These are phyloP conservation scores for Mycotypha africana DNA, from an alignment of 371 early-diverging fungal genomes.

Conservation along the genomic window DNA sequence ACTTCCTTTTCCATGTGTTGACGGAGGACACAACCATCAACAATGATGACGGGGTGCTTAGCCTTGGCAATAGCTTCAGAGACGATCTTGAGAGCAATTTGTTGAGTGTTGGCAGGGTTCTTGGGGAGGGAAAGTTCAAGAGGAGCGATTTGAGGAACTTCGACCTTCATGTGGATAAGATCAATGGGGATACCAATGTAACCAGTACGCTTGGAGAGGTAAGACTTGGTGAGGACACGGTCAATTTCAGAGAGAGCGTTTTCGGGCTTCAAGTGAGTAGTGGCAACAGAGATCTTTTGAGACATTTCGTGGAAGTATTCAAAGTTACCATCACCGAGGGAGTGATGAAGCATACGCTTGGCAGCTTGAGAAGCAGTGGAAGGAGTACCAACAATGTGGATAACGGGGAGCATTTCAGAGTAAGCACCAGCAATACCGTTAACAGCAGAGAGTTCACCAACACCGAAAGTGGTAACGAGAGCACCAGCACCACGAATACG, in stretches of 20 bases:
- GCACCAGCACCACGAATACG: constrained; percentile 28
- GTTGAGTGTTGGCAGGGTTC: constrained; percentile 18
- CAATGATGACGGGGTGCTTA: constrained; percentile 33
- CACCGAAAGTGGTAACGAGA: constrained; percentile 51
- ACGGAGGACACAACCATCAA: constrained; percentile 40
- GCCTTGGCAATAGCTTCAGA: constrained; percentile 22
- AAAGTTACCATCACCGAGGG: constrained; percentile 52
- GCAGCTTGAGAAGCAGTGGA: constrained; percentile 27
- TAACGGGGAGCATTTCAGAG: constrained; percentile 47
- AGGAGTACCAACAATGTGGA: constrained; percentile 52
- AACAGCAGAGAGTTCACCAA: constrained; percentile 45
- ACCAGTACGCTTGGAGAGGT: constrained; percentile 22
- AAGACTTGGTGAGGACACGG: constrained; percentile 15
- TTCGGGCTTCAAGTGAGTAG: constrained; percentile 16
- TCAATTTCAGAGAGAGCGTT: constrained; percentile 39
- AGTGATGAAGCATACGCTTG: constrained; percentile 44
- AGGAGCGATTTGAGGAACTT: constrained; percentile 10
- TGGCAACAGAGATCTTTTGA: constrained; percentile 27
- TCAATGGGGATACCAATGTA: constrained; percentile 49
- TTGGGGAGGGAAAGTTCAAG: constrained; percentile 6
- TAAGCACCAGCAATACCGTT: constrained; percentile 48
- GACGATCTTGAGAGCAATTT: constrained; percentile 16
- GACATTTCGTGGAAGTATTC: constrained; percentile 31
- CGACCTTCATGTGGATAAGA: constrained; percentile 23
- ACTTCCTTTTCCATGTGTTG: constrained; percentile 20